Conservation (phyloP, 768 basidiomycete genomes). For the Psilocybe cubensis region DNA sequence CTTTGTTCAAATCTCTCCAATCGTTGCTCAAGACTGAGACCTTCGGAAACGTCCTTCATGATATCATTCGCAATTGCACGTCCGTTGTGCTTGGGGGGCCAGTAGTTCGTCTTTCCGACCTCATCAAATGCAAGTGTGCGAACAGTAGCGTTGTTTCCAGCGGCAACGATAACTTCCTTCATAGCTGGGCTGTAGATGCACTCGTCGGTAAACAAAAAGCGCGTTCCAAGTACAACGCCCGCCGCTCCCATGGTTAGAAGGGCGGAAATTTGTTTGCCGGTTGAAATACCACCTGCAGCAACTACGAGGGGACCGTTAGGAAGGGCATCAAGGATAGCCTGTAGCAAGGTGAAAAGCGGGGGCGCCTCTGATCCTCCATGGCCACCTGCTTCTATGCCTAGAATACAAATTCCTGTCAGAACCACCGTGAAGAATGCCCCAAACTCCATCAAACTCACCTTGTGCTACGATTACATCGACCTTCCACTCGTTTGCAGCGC, state of each 20-base stretch:
- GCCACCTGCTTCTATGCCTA: conserved; percentile 33
- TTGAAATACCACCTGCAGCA: conserved; percentile 65
- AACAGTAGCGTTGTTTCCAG: conserved; percentile 34
- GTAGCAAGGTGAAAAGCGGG: conserved; percentile 51
- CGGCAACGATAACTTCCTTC: conserved; percentile 28
- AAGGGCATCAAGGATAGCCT: conserved; percentile 44
- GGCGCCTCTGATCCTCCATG: conserved; percentile 44
- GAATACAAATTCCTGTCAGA: neutral
- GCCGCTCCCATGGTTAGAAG: conserved; percentile 55
- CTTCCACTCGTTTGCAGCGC: conserved; percentile 50
- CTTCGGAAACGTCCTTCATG: conserved; percentile 20
- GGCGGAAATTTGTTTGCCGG: conserved; percentile 52
- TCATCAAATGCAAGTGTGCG: conserved; percentile 49
- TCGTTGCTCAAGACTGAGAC: conserved; percentile 34
- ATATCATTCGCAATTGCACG: conserved; percentile 46
- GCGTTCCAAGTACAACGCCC: conserved; percentile 61
- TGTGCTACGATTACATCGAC: conserved; percentile 69
- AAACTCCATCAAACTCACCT: conserved; percentile 38
- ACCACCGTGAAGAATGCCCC: neutral
- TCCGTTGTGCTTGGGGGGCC: conserved; percentile 48
- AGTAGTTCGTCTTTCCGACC: conserved; percentile 39
- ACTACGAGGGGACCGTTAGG: conserved; percentile 45
- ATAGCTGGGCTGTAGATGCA: conserved; percentile 26
- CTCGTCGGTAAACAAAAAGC: conserved; percentile 59
- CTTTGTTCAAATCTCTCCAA: conserved; percentile 31